A percentile compares a stretch with the other conserved stretches of the same genome.
phyloP scores from a whole-genome alignment of 1,139 yeast species.

The Trichomonascaceae sp. region DNA sequence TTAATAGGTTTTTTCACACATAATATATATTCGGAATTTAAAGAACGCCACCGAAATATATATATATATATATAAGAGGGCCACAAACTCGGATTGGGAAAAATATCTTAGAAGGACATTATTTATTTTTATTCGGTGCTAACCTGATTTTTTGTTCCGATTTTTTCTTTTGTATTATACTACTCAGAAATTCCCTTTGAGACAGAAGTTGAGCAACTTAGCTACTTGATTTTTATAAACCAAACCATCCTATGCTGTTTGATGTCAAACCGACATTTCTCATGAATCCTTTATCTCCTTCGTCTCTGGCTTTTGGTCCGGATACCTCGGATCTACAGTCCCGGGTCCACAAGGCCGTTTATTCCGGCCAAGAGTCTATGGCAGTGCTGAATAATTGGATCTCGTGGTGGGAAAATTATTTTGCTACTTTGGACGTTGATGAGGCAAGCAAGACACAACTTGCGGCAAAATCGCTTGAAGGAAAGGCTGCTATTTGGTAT shows the following conservation, averaged over 20 bases:
- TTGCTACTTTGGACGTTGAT: slow-evolving; percentile 1
- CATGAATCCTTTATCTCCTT: slow-evolving; percentile 3
- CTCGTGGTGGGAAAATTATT: slow-evolving; percentile 7
- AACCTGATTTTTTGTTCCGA: neutral
- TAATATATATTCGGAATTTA: neutral
- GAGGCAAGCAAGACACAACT: slow-evolving; percentile 4
- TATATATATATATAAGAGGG: neutral
- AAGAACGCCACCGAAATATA: neutral
- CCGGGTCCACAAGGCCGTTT: neutral
- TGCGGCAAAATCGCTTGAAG: slow-evolving; percentile 4
- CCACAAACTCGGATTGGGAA: neutral
- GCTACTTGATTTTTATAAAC: too few relatives aligned
- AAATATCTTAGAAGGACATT: neutral
- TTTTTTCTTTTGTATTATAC: neutral
- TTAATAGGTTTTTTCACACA: neutral
- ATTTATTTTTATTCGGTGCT: neutral
- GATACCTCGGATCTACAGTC: neutral
- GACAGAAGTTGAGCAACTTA: neutral
- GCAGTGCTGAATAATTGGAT: slow-evolving; percentile 1
- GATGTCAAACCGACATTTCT: slow-evolving; percentile 5
- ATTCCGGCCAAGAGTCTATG: slow-evolving; percentile 6
- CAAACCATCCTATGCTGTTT: slow-evolving; percentile 3
- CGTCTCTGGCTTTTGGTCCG: neutral
- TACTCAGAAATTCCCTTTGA: neutral
- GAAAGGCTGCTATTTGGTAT: slow-evolving; percentile 7